phyloP scores from a whole-genome alignment of 805 yeast genomes.

The Kodamaea sagamina region DNA sequence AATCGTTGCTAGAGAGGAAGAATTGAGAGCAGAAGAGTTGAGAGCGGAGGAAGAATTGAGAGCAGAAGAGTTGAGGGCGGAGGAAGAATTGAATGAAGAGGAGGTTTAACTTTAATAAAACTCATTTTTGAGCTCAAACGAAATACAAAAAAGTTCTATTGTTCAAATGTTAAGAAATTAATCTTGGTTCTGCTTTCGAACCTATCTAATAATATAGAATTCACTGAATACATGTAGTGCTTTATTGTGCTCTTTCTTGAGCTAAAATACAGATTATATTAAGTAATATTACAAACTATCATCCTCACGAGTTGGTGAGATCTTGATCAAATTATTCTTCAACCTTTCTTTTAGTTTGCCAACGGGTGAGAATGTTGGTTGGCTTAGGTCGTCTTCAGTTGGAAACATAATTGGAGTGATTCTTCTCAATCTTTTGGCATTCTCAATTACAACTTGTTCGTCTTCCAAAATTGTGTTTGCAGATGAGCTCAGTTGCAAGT shows the following conservation, averaged over 20 bases:
- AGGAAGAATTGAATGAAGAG: slow-evolving; percentile 2
- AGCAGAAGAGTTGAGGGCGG: not conserved
- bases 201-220: too few species aligned
- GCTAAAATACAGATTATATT: too few species aligned
- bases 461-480: slow-evolving; percentile 14
- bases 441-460: slow-evolving; percentile 26
- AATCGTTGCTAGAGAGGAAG: slow-evolving; percentile 2
- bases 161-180: too few species aligned
- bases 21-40: not conserved
- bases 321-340: slow-evolving; percentile 4
- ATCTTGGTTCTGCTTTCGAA: too few species aligned
- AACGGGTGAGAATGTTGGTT: slow-evolving; percentile 35
- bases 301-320: slow-evolving; percentile 6
- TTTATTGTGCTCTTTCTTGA: too few species aligned
- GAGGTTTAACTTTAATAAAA: too few species aligned
- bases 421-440: slow-evolving; percentile 35
- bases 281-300: not conserved
- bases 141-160: too few species aligned
- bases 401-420: slow-evolving; percentile 43
- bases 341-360: slow-evolving; percentile 29
- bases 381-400: slow-evolving; percentile 25
- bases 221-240: too few species aligned
- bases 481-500: slow-evolving; percentile 3
- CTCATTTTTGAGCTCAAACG: too few species aligned
- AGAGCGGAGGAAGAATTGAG: slow-evolving; percentile 1